Evolutionary conservation across 352 stramenopile genomes (phyloP).

Genomic region (Pythium inflatum): DNA sequence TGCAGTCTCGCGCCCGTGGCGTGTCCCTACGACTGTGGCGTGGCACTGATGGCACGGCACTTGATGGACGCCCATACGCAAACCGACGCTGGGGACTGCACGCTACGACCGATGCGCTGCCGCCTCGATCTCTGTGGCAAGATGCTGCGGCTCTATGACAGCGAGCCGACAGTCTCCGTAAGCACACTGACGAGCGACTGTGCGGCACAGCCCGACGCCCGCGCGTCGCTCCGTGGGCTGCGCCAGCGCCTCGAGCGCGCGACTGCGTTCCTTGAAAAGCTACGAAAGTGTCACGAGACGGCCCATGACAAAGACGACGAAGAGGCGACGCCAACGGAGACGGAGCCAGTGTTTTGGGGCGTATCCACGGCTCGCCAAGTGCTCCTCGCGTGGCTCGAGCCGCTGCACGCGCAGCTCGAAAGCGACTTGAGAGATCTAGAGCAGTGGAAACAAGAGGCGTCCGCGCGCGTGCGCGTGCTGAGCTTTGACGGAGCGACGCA

Average conservation of each 20-base stretch:
- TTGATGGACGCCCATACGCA: conserved; percentile 50
- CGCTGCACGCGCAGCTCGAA: conserved; percentile 2
- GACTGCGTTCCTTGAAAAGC: conserved; percentile 17
- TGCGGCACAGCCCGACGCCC: not conserved
- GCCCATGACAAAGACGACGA: conserved; percentile 1
- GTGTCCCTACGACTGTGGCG: conserved; percentile 43
- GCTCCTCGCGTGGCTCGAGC: conserved; percentile 27
- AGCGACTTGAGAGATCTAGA: conserved; percentile 1
- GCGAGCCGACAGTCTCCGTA: not conserved
- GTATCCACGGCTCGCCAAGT: not conserved
- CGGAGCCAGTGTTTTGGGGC: conserved; percentile 9
- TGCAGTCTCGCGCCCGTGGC: conserved; percentile 50
- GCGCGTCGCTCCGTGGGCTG: conserved; percentile 25
- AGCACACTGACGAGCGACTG: not conserved
- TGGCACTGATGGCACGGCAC: conserved; percentile 35
- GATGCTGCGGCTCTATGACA: conserved; percentile 55
- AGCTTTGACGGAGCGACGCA: conserved; percentile 40
- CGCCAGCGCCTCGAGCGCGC: conserved; percentile 8
- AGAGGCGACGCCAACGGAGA: too few species aligned
- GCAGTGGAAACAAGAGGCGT: conserved; percentile 11
- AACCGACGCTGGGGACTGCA: conserved; percentile 54
- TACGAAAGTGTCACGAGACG: conserved; percentile 7
- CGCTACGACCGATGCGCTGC: conserved; percentile 42
- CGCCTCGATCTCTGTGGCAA: conserved; percentile 72
- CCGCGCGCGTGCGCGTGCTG: conserved; percentile 45